Percentiles rank a stretch among this genome's conserved stretches.
These are phyloP conservation scores for Vigna nakashimae DNA, from an alignment of 306 rosid species.

Conservation along the genomic window DNA sequence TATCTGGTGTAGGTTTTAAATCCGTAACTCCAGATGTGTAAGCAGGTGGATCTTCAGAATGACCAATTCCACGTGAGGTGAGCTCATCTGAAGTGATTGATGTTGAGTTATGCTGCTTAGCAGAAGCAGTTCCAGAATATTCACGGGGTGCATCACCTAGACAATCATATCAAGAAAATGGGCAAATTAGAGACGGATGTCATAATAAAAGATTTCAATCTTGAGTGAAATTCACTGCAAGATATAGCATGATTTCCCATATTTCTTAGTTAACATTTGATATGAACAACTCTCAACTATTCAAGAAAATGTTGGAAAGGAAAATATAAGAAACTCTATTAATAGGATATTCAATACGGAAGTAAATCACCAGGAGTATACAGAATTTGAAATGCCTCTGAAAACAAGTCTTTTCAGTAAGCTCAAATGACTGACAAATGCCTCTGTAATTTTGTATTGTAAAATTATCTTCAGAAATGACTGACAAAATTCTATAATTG, in stretches of 20 bases:
- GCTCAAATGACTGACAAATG: no score
- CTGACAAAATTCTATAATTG: neutral
- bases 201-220: neutral
- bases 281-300: neutral
- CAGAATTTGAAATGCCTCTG: conserved; percentile 31
- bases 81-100: conserved; percentile 13
- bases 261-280: conserved; percentile 7
- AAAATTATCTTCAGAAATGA: conserved; percentile 17
- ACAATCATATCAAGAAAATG: conserved; percentile 23
- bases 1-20: neutral
- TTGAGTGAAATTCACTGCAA: conserved; percentile 11
- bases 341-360: conserved; percentile 1
- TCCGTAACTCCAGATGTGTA: conserved; percentile 19
- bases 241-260: conserved; percentile 15
- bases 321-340: conserved; percentile 19
- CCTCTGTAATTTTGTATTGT: conserved; percentile 1
- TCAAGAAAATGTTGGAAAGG: conserved; percentile 7
- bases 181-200: neutral
- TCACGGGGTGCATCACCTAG: conserved; percentile 32
- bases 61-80: conserved; percentile 34
- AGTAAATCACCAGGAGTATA: neutral
- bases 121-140: conserved; percentile 30
- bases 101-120: conserved; percentile 34
- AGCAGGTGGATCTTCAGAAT: conserved; percentile 19
- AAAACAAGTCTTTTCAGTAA: conserved; percentile 8